Evolutionary conservation across 129 eudicot species (phyloP).

Genomic region (Silybum marianum): DNA sequence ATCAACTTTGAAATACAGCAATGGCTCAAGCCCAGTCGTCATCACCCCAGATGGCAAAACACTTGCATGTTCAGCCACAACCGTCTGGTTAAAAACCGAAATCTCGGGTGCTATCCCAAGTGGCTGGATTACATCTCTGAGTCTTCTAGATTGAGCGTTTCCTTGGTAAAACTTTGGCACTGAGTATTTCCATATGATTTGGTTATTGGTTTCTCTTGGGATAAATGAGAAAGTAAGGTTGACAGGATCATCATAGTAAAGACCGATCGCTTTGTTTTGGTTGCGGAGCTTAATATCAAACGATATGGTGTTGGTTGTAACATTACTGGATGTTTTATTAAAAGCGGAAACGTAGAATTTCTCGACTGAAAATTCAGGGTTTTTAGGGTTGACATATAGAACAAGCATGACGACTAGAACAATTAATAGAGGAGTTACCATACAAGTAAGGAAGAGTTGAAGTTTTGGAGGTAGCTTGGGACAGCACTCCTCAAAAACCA

Average conservation of each 20-base stretch:
- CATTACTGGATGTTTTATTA: slow-evolving; percentile 16
- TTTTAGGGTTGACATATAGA: slow-evolving; percentile 16
- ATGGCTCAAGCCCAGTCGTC: slow-evolving; percentile 21
- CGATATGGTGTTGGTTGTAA: slow-evolving; percentile 21
- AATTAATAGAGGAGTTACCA: slow-evolving; percentile 13
- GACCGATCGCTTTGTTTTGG: slow-evolving; percentile 26
- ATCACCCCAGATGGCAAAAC: slow-evolving; percentile 15
- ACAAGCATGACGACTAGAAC: slow-evolving; percentile 17
- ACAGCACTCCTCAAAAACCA: slow-evolving; percentile 17
- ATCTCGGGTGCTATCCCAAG: neutral
- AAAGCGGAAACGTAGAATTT: slow-evolving; percentile 25
- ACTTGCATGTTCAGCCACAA: slow-evolving; percentile 13
- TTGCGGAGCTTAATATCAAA: slow-evolving; percentile 24
- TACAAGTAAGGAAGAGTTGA: slow-evolving; percentile 13
- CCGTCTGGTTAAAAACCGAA: slow-evolving; percentile 21
- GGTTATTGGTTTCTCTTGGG: slow-evolving; percentile 19
- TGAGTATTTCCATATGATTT: slow-evolving; percentile 27
- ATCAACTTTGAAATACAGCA: slow-evolving; percentile 23
- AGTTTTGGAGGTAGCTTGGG: slow-evolving; percentile 18
- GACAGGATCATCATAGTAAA: slow-evolving; percentile 27
- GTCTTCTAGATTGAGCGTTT: slow-evolving; percentile 32
- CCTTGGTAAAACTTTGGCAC: slow-evolving; percentile 34
- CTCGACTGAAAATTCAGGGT: slow-evolving; percentile 28
- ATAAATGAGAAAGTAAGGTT: slow-evolving; percentile 19
- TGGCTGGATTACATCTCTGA: slow-evolving; percentile 15